phyloP scores from a whole-genome alignment of 148 eudicot genomes.

The Rhododendron griersonianum region DNA sequence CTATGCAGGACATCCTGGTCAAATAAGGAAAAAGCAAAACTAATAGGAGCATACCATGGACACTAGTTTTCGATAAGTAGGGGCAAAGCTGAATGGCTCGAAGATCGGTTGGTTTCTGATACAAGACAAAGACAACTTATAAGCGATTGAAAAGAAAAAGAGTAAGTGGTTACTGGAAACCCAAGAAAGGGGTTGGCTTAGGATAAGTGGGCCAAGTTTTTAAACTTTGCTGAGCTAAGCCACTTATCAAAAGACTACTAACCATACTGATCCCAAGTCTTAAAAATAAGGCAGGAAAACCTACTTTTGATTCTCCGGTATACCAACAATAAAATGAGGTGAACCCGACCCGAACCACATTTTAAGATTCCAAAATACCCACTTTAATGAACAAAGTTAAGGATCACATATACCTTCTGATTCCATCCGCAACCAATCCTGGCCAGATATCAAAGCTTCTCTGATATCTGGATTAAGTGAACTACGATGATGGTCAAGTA shows the following conservation, averaged over 20 bases:
- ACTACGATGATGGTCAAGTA: slow-evolving; percentile 64
- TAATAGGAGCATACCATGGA: slow-evolving; percentile 29
- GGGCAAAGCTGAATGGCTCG: slow-evolving; percentile 37
- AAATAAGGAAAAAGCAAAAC: background rate
- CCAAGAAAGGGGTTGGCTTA: background rate
- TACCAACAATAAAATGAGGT: background rate
- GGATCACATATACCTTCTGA: slow-evolving; percentile 38
- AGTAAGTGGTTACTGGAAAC: background rate
- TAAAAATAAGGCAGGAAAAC: background rate
- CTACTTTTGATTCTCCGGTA: background rate
- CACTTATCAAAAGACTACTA: background rate
- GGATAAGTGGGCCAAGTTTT: background rate
- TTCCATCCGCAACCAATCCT: slow-evolving; percentile 80
- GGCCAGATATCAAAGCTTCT: slow-evolving; percentile 92
- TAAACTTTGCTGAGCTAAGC: background rate
- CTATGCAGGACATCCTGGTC: background rate
- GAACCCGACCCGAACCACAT: slow-evolving; percentile 6
- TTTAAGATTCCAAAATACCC: background rate
- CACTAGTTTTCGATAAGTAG: slow-evolving; percentile 39
- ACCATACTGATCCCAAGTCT: background rate
- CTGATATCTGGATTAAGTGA: slow-evolving; percentile 68
- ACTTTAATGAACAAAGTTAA: background rate
- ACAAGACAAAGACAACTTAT: slow-evolving; percentile 1
- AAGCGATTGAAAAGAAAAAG: background rate
- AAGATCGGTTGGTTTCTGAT: slow-evolving; percentile 33